Evolutionary conservation across 1,139 yeast species (phyloP).

Genomic region (Sugiyamaella sp.): DNA sequence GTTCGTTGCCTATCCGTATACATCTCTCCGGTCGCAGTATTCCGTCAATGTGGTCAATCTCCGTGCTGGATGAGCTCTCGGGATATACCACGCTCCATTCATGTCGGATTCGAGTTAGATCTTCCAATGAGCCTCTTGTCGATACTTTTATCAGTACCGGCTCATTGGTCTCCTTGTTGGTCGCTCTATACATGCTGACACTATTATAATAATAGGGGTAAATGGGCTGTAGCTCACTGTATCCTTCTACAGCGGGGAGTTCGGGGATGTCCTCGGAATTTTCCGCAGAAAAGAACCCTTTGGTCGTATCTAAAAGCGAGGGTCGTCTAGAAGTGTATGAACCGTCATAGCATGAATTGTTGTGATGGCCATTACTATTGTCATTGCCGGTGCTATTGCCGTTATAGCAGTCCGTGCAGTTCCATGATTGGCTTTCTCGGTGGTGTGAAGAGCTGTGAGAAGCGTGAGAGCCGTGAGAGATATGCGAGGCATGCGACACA

Average conservation of each 20-base stretch:
- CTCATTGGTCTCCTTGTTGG: slow-evolving; percentile 25
- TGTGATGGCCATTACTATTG: not conserved
- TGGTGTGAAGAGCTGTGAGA: too few relatives aligned
- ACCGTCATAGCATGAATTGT: not conserved
- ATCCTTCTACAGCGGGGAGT: slow-evolving; percentile 31
- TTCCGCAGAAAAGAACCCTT: slow-evolving; percentile 12
- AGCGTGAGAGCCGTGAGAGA: not conserved
- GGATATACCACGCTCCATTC: slow-evolving; percentile 38
- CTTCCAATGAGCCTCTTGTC: slow-evolving; percentile 35
- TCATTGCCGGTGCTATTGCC: too few relatives aligned
- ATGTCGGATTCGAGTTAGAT: slow-evolving; percentile 36
- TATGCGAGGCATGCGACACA: not conserved
- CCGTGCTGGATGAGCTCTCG: slow-evolving; percentile 22
- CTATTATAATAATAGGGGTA: slow-evolving; percentile 34
- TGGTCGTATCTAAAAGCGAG: slow-evolving; percentile 8
- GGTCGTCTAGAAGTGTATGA: slow-evolving; percentile 13
- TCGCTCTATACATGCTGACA: slow-evolving; percentile 37
- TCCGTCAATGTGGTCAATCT: slow-evolving; percentile 31
- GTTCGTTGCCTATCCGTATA: slow-evolving; percentile 28
- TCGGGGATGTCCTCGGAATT: slow-evolving; percentile 12
- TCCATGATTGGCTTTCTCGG: not conserved
- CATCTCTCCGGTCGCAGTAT: slow-evolving; percentile 34
- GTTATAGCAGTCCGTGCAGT: not conserved
- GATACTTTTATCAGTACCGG: slow-evolving; percentile 35
- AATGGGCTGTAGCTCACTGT: slow-evolving; percentile 31